Conservation (phyloP, 2,329 filamentous ascomycete species). For the Chrysoporthe puriensis region DNA sequence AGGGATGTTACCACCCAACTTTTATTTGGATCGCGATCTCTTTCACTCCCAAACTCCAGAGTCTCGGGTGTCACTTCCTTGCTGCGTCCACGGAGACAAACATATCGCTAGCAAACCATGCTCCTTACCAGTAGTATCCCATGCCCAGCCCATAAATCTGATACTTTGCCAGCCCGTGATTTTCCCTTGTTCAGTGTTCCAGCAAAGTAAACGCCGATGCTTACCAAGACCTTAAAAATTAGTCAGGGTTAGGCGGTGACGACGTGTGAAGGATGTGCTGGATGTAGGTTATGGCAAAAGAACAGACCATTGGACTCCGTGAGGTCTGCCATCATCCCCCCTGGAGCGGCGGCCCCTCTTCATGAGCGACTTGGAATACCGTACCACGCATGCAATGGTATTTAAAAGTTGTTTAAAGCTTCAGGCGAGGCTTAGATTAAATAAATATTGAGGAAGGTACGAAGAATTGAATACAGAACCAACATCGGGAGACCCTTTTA, state of each 20-base stretch:
- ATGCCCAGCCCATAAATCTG: not conserved
- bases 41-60: not conserved
- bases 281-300: not conserved
- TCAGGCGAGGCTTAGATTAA: too few relatives aligned
- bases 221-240: not conserved
- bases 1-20: not conserved
- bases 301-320: not conserved
- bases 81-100: not conserved
- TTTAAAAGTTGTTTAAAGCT: too few relatives aligned
- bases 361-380: not conserved
- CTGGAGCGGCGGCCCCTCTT: not conserved
- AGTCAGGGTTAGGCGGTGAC: not conserved
- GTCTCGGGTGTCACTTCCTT: not conserved
- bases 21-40: not conserved
- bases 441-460: too few relatives aligned
- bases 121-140: not conserved
- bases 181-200: not conserved
- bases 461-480: not conserved
- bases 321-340: not conserved
- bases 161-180: not conserved
- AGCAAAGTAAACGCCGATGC: not conserved
- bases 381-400: too few relatives aligned
- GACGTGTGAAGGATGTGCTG: not conserved
- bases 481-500: too few relatives aligned
- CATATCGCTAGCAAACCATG: not conserved